phyloP scores from a whole-genome alignment of 1,139 yeast genomes.

The Taphrina populina region DNA sequence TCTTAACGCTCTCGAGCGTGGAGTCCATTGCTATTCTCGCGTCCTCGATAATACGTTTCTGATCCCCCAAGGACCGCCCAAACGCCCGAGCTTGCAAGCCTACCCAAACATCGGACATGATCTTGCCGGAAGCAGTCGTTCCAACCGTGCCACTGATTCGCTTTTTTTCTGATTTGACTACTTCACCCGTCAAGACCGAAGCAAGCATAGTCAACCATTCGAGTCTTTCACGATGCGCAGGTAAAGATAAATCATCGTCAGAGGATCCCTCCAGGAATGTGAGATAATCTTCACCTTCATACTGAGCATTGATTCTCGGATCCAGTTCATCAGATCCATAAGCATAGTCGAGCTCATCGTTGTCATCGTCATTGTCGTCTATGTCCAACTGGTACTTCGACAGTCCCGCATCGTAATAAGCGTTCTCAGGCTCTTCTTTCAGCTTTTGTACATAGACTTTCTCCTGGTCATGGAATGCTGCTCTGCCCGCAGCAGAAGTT shows the following conservation, averaged over 20 bases:
- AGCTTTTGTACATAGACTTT: conserved; percentile 65
- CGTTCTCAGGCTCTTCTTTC: conserved; percentile 63
- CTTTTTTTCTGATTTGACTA: conserved; percentile 81
- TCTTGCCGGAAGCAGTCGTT: conserved; percentile 41
- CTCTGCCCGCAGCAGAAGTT: conserved; percentile 35
- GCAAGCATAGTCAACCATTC: conserved; percentile 97
- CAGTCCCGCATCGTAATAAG: conserved; percentile 46
- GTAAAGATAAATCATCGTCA: conserved; percentile 15
- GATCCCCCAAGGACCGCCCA: conserved; percentile 80
- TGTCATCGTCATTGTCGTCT: conserved; percentile 32
- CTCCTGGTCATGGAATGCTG: conserved; percentile 58
- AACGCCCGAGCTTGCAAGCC: conserved; percentile 76
- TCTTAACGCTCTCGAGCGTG: conserved; percentile 67
- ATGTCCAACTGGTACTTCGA: conserved; percentile 37
- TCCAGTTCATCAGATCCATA: conserved; percentile 39
- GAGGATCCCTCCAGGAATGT: conserved; percentile 2
- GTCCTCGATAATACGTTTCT: conserved; percentile 66
- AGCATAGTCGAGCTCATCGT: conserved; percentile 33
- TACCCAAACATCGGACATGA: conserved; percentile 72
- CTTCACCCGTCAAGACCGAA: conserved; percentile 90
- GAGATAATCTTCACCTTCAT: conserved; percentile 4
- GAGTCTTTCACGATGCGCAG: conserved; percentile 56
- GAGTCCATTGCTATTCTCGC: conserved; percentile 73
- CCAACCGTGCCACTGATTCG: conserved; percentile 51
- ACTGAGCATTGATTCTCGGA: neutral